Evolutionary conservation across 169 alveolate genomes (phyloP).

Genomic region (Plasmodium gaboni): DNA sequence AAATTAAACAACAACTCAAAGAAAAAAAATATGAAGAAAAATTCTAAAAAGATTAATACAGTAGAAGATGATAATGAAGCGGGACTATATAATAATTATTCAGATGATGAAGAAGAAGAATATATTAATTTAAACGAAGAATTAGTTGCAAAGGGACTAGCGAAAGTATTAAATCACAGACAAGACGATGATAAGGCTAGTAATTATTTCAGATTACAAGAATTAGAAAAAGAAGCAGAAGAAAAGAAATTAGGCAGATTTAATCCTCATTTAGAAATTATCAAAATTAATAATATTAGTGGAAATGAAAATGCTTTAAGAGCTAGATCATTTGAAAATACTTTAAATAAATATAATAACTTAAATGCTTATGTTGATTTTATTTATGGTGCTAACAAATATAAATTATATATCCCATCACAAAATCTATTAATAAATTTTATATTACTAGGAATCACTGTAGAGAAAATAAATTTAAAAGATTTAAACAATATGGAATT

Average conservation of each 20-base stretch:
- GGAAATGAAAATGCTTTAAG: conserved; percentile 69
- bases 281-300: conserved; percentile 66
- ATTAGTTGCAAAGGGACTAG: conserved; percentile 49
- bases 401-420: conserved; percentile 56
- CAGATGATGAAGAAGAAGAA: neutral
- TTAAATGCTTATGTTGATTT: conserved; percentile 68
- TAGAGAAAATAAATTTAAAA: conserved; percentile 63
- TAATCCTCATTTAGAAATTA: conserved; percentile 59
- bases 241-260: conserved; percentile 60
- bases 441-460: conserved; percentile 54
- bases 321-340: conserved; percentile 73
- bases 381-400: conserved; percentile 73
- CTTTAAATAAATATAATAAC: conserved; percentile 63
- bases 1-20: no score
- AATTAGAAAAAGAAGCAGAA: conserved; percentile 67
- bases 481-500: conserved; percentile 11
- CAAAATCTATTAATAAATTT: conserved; percentile 67
- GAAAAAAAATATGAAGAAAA: neutral
- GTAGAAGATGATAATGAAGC: neutral
- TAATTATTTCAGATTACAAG: conserved; percentile 62
- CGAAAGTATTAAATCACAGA: conserved; percentile 60
- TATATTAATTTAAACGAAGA: conserved; percentile 34
- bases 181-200: conserved; percentile 70
- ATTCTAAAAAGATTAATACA: neutral
- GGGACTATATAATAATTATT: neutral